These are phyloP conservation scores for Penicillium ochrochloron DNA, from an alignment of 495 filamentous ascomycete species.

Conservation along the genomic window DNA sequence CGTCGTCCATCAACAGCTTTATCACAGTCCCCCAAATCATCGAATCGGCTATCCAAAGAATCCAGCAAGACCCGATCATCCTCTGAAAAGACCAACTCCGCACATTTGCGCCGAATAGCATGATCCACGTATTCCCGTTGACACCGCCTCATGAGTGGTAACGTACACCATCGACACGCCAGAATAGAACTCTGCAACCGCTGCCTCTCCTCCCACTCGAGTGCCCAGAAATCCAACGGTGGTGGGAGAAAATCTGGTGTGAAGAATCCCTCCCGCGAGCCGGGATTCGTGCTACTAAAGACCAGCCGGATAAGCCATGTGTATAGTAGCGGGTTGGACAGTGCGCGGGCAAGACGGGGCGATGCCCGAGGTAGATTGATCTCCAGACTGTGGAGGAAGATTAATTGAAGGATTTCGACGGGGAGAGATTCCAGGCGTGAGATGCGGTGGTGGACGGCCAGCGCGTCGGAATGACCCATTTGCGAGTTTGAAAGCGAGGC, in stretches of 20 bases:
- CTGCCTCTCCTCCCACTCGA: constrained; percentile 30
- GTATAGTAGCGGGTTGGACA: constrained; percentile 45
- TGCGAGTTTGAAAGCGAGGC: constrained; percentile 7
- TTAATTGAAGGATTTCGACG: constrained; percentile 55
- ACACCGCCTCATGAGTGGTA: constrained; percentile 45
- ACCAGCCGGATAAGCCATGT: constrained; percentile 50
- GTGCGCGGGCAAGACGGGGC: constrained; percentile 32
- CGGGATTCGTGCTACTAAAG: constrained; percentile 44
- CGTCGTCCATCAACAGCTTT: constrained; percentile 24
- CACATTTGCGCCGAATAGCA: constrained; percentile 35
- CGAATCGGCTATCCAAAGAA: constrained; percentile 29
- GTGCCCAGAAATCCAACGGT: constrained; percentile 38
- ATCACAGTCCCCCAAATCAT: constrained; percentile 25
- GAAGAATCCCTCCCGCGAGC: constrained; percentile 38
- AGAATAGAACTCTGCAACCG: constrained; percentile 43
- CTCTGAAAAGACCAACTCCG: constrained; percentile 28
- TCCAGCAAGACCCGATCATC: constrained; percentile 27
- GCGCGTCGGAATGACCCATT: constrained; percentile 22
- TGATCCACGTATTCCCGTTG: constrained; percentile 46
- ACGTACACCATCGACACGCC: constrained; percentile 50
- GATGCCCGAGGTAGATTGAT: constrained; percentile 56
- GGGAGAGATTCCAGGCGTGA: constrained; percentile 56
- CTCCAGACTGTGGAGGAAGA: constrained; percentile 57
- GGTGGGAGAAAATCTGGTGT: constrained; percentile 45
- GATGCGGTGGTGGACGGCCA: constrained; percentile 30